Evolutionary conservation across 805 yeast genomes (phyloP).

Genomic region (Kazachstania bromeliacearum): DNA sequence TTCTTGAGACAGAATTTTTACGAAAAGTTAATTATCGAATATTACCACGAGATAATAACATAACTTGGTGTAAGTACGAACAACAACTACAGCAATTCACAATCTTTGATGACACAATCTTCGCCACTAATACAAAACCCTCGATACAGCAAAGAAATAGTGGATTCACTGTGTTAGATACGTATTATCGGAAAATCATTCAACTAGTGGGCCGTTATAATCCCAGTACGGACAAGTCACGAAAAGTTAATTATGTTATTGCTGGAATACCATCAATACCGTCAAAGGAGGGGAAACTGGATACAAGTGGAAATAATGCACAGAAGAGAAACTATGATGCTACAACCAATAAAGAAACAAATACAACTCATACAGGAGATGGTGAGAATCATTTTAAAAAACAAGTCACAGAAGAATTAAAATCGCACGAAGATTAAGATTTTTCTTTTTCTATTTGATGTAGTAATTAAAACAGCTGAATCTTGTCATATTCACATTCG

Average conservation of each 20-base stretch:
- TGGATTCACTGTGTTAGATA: conserved; percentile 35
- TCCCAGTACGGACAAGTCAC: conserved; percentile 22
- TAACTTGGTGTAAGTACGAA: conserved; percentile 32
- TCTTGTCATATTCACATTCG: too few species aligned
- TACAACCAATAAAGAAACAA: neutral
- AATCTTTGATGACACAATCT: conserved; percentile 2
- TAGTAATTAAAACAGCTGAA: too few species aligned
- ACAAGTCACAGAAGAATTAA: neutral
- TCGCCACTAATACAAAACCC: conserved; percentile 2
- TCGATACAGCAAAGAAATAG: conserved; percentile 13
- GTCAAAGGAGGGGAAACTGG: neutral
- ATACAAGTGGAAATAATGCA: too few species aligned
- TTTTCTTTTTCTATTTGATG: too few species aligned
- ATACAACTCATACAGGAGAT: neutral
- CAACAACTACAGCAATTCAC: conserved; percentile 13
- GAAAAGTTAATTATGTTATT: conserved; percentile 17
- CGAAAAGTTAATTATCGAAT: conserved; percentile 71
- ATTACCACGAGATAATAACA: conserved; percentile 43
- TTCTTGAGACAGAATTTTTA: conserved; percentile 81
- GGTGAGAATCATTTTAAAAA: neutral
- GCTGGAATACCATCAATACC: conserved; percentile 1
- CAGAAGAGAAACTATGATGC: neutral
- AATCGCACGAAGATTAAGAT: neutral
- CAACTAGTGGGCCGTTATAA: conserved; percentile 37
- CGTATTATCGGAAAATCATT: conserved; percentile 43